Percentiles rank a stretch among this genome's conserved stretches.
These are phyloP conservation scores for Citeromyces hawaiiensis DNA, from an alignment of 1,139 yeast genomes.

Conservation along the genomic window DNA sequence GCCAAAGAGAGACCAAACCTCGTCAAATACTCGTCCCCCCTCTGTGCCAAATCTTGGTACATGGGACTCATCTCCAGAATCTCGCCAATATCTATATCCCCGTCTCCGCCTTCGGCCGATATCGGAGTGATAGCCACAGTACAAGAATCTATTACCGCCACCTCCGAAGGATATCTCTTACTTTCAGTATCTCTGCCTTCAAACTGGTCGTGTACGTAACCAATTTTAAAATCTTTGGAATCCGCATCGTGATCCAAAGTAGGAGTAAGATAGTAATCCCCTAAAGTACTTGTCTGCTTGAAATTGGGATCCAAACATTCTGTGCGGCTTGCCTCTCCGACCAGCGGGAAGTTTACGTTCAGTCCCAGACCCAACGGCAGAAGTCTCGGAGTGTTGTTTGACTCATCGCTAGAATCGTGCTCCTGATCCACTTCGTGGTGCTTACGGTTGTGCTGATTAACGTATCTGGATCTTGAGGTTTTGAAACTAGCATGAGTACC, in stretches of 20 bases:
- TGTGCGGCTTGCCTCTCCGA: slow-evolving; percentile 19
- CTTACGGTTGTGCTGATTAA: slow-evolving; percentile 3
- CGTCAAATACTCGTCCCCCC: too few relatives aligned
- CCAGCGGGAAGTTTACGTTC: slow-evolving; percentile 33
- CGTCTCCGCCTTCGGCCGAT: slow-evolving; percentile 1
- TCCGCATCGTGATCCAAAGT: slow-evolving; percentile 6
- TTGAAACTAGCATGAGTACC: slow-evolving; percentile 9
- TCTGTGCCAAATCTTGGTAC: too few relatives aligned
- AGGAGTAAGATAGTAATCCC: slow-evolving; percentile 19
- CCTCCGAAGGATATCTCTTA: not conserved
- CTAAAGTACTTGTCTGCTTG: slow-evolving; percentile 25
- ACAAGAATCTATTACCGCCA: slow-evolving; percentile 2
- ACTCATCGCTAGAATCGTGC: slow-evolving; percentile 7
- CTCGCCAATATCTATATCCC: not conserved
- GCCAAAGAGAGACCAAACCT: not conserved
- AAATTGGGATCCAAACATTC: slow-evolving; percentile 26
- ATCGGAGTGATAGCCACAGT: slow-evolving; percentile 3
- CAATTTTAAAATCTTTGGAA: slow-evolving; percentile 2
- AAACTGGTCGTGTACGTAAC: not conserved
- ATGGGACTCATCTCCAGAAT: not conserved
- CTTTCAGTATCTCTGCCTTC: not conserved
- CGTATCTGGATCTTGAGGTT: slow-evolving; percentile 7
- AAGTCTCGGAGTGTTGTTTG: slow-evolving; percentile 11
- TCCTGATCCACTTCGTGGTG: slow-evolving; percentile 2
- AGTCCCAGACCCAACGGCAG: slow-evolving; percentile 32